Conservation (phyloP, 805 yeast species). For the Candida ulmi region DNA sequence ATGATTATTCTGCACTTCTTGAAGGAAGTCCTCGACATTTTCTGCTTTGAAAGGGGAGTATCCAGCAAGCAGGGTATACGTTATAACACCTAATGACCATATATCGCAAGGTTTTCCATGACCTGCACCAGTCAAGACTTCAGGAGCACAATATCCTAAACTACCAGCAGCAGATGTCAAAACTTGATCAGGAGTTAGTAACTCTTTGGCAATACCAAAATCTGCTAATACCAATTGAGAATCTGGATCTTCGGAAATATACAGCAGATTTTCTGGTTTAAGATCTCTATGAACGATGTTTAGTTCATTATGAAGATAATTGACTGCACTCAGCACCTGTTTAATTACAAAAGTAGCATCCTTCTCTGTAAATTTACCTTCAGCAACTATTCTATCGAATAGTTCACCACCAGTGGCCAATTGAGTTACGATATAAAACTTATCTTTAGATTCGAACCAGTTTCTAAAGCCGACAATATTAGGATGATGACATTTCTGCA, state of each 20-base stretch:
- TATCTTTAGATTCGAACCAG: slow-evolving; percentile 91
- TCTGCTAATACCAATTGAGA: slow-evolving; percentile 86
- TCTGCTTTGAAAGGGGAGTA: slow-evolving; percentile 90
- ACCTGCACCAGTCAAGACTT: slow-evolving; percentile 72
- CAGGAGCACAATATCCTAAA: slow-evolving; percentile 97
- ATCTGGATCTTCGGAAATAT: slow-evolving; percentile 48
- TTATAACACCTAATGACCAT: slow-evolving; percentile 92
- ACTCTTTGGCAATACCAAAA: slow-evolving; percentile 87
- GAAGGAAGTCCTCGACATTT: slow-evolving; percentile 70
- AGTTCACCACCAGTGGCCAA: slow-evolving; percentile 95
- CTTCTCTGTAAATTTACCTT: slow-evolving; percentile 82
- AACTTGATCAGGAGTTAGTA: slow-evolving; percentile 53
- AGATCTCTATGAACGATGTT: slow-evolving; percentile 91
- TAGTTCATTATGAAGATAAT: slow-evolving; percentile 59
- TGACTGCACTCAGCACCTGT: slow-evolving; percentile 73
- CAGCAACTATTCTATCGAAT: slow-evolving; percentile 75
- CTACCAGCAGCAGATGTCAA: slow-evolving; percentile 81
- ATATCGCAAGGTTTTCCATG: slow-evolving; percentile 95
- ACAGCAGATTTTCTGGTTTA: slow-evolving; percentile 89
- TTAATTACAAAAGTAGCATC: slow-evolving; percentile 76
- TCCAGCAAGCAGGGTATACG: slow-evolving; percentile 87
- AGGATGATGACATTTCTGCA: slow-evolving; percentile 68
- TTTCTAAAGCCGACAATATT: slow-evolving; percentile 87
- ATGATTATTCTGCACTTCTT: slow-evolving; percentile 66
- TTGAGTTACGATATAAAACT: slow-evolving; percentile 90